phyloP scores from a whole-genome alignment of 345 rosid species.

The Viola odorata region DNA sequence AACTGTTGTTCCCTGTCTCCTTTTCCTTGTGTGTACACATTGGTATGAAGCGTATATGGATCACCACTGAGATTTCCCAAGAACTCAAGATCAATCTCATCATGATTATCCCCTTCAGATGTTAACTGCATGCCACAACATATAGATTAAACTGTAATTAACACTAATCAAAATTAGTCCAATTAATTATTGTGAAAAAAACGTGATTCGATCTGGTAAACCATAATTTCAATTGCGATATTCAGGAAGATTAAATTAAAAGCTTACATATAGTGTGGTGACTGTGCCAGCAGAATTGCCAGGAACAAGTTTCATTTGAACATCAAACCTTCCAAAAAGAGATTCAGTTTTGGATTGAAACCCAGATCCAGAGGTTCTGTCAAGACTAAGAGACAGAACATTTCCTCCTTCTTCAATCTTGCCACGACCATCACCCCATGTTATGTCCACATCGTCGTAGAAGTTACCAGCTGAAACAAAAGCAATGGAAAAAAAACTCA shows the following conservation, averaged over 20 bases:
- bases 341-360: conserved; percentile 19
- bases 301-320: conserved; percentile 18
- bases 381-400: conserved; percentile 15
- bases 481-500: conserved; percentile 1
- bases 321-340: conserved; percentile 19
- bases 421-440: conserved; percentile 23
- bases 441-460: conserved; percentile 12
- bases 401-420: conserved; percentile 11
- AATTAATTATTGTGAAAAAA: too few species aligned
- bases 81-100: conserved; percentile 23
- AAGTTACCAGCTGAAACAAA: conserved; percentile 2
- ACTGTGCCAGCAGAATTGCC: conserved; percentile 23
- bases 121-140: conserved; percentile 10
- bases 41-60: conserved; percentile 19
- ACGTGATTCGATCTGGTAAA: too few species aligned
- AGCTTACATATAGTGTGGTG: conserved; percentile 18
- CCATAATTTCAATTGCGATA: too few species aligned
- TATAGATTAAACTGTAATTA: too few species aligned
- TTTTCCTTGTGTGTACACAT: conserved; percentile 11
- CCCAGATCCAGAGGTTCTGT: conserved; percentile 17
- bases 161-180: too few species aligned
- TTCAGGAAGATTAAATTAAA: too few species aligned
- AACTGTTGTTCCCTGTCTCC: conserved; percentile 21
- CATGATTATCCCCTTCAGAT: conserved; percentile 18
- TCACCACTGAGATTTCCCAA: conserved; percentile 22